phyloP scores from a whole-genome alignment of 148 eudicot genomes.

The Nyssa sinensis region DNA sequence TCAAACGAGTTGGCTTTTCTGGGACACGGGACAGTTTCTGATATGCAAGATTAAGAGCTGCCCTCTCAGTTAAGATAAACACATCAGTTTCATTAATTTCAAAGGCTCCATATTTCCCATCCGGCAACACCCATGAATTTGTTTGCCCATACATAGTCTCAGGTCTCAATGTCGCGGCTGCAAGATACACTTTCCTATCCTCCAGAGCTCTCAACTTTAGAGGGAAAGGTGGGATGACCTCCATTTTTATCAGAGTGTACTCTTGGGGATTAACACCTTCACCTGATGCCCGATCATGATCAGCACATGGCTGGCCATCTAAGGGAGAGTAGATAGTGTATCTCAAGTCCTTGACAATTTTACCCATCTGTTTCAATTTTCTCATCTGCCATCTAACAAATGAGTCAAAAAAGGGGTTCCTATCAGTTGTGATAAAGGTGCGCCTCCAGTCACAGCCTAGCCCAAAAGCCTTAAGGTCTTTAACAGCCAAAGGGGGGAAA shows the following conservation, averaged over 20 bases:
- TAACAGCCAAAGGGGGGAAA: constrained; percentile 80
- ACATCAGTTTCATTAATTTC: constrained; percentile 84
- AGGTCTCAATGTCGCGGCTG: constrained; percentile 91
- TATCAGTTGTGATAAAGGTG: constrained; percentile 79
- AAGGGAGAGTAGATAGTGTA: constrained; percentile 73
- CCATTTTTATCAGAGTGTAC: constrained; percentile 89
- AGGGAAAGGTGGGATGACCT: constrained; percentile 73
- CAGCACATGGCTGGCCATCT: constrained; percentile 97
- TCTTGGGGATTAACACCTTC: constrained; percentile 97
- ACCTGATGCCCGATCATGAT: constrained; percentile 96
- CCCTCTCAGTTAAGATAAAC: constrained; percentile 60
- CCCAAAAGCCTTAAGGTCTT: constrained; percentile 86
- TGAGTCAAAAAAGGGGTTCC: constrained; percentile 75
- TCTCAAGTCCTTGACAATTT: constrained; percentile 84
- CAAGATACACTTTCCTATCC: constrained; percentile 75
- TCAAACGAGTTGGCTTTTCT: constrained; percentile 76
- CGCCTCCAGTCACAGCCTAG: constrained; percentile 93
- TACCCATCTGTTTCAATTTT: constrained; percentile 68
- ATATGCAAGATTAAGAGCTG: constrained; percentile 85
- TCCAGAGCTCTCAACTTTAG: constrained; percentile 58
- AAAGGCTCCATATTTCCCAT: constrained; percentile 85
- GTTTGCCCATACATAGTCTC: constrained; percentile 98
- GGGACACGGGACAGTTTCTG: constrained; percentile 63
- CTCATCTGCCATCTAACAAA: constrained; percentile 91
- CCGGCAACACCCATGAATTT: constrained; percentile 91